Evolutionary conservation across 345 rosid species (phyloP), one percentile per base, ranked within the genome.

Genomic region (Moringa oleifera): DNA sequence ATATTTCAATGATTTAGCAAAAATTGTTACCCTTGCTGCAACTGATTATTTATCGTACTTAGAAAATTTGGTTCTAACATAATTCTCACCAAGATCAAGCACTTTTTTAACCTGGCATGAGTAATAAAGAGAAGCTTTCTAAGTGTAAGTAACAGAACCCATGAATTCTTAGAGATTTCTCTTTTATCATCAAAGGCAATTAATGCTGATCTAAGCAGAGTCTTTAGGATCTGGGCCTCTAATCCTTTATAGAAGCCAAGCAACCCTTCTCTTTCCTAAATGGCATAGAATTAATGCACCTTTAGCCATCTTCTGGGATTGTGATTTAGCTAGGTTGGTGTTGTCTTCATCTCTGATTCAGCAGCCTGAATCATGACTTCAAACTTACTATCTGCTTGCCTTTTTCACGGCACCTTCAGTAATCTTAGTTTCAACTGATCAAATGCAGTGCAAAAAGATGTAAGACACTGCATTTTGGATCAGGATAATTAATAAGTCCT

Each of bases 181-280:
- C 97, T 72, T 93, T 93, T 65, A 90, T 87, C 98, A 90, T 93
- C 68, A 93, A 68, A 49, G 86, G 85, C 81, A n/a, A n/a, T n/a
- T n/a, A 93, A 81, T 20, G 97, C 97, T 0, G 98, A 90, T 83
- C 98, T 90, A 36, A 93, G 71, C 20, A 93, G 96, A 6, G 98
- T 93, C 83, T 93, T 93, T 66, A 93, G 74, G 66, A 93, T 86
- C 83, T 93, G 98, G 25, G 98, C 96, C 51, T 84, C 74, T 66
- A 93, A 72, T 62, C 98, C 96, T 71, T 90, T 93, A 70, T 82
- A 88, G 71, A 93, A 93, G 1, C 96, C 98, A n/a, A 74, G 59
- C 61, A 75, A 36, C 52, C 98, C 98, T 77, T 93, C 97, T 37
- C 74, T 74, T 73, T 63, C 83, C 97, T 95, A 88, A 58, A 88